phyloP scores from a whole-genome alignment of 257 asterid species.

The Scutellaria galericulata region DNA sequence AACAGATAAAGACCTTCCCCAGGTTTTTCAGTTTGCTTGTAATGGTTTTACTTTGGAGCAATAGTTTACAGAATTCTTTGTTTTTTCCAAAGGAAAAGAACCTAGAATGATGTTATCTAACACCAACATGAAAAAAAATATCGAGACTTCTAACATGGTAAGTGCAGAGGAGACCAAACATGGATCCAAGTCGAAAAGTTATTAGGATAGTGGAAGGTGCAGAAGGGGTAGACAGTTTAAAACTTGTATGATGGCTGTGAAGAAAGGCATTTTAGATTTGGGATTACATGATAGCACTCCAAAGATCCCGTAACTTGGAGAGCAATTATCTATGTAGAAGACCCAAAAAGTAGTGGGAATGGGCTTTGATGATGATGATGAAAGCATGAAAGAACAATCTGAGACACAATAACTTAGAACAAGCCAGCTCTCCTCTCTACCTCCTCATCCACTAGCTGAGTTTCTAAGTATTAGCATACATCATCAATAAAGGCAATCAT shows the following conservation, averaged over 20 bases:
- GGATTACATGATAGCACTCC: not conserved
- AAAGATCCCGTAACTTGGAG: not conserved
- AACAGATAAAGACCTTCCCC: constrained; percentile 21
- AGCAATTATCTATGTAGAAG: not conserved
- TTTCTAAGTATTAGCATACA: constrained; percentile 10
- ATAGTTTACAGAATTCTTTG: constrained; percentile 2
- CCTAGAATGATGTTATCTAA: constrained; percentile 28
- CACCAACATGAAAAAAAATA: not conserved
- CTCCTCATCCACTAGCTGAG: constrained; percentile 6
- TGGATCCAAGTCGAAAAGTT: not conserved
- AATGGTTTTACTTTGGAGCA: constrained; percentile 18
- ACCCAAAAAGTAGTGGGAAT: not conserved
- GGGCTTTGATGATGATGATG: not conserved
- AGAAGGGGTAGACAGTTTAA: not conserved
- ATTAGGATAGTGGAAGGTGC: not conserved
- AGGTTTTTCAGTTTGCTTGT: not conserved
- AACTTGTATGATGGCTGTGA: not conserved
- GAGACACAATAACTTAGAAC: constrained; percentile 8
- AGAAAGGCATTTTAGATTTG: not conserved
- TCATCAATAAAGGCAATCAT: constrained; percentile 28
- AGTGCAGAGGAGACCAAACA: not conserved
- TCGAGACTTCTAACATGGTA: not conserved
- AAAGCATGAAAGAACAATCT: not conserved
- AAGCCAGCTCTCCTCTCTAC: constrained; percentile 7
- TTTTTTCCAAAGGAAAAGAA: constrained; percentile 16